Conservation (phyloP, 768 basidiomycete genomes). For the Russula emetica region DNA sequence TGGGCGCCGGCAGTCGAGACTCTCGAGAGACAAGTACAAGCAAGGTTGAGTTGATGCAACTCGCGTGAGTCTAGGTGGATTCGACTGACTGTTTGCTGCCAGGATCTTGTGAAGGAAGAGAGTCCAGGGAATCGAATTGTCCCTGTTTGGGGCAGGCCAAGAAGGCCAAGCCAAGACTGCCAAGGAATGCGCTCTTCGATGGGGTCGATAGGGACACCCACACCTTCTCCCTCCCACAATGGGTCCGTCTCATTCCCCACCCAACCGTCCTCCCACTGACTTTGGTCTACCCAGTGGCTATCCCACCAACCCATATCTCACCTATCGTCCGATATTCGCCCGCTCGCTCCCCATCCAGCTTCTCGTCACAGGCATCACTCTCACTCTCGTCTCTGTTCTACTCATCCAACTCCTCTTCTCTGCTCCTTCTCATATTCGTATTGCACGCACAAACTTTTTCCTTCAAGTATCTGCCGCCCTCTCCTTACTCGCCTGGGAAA, state of each 20-base stretch:
- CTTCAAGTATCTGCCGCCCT: slow-evolving; percentile 83
- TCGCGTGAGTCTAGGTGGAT: background rate
- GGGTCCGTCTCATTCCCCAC: slow-evolving; percentile 8
- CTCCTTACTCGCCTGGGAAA: slow-evolving; percentile 71
- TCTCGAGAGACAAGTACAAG: too few relatives aligned
- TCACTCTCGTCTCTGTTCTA: slow-evolving; percentile 80
- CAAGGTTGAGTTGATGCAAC: background rate
- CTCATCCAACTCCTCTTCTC: slow-evolving; percentile 93
- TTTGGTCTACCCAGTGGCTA: slow-evolving; percentile 27
- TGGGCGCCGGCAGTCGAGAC: too few relatives aligned
- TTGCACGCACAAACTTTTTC: slow-evolving; percentile 87
- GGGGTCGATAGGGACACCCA: too few relatives aligned
- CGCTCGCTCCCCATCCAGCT: slow-evolving; percentile 90
- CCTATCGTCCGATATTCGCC: slow-evolving; percentile 74
- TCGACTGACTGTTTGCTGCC: background rate
- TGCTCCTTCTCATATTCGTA: slow-evolving; percentile 91
- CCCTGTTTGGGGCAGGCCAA: background rate
- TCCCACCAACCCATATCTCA: slow-evolving; percentile 65
- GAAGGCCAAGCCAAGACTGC: background rate
- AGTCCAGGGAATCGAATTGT: background rate
- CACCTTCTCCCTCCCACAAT: background rate
- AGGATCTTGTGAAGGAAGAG: background rate
- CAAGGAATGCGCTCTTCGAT: background rate
- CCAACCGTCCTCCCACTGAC: background rate
- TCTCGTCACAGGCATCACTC: slow-evolving; percentile 74